Evolutionary conservation across 108 stramenopile species (phyloP).

Genomic region (Pseudonitzschia pungens): DNA sequence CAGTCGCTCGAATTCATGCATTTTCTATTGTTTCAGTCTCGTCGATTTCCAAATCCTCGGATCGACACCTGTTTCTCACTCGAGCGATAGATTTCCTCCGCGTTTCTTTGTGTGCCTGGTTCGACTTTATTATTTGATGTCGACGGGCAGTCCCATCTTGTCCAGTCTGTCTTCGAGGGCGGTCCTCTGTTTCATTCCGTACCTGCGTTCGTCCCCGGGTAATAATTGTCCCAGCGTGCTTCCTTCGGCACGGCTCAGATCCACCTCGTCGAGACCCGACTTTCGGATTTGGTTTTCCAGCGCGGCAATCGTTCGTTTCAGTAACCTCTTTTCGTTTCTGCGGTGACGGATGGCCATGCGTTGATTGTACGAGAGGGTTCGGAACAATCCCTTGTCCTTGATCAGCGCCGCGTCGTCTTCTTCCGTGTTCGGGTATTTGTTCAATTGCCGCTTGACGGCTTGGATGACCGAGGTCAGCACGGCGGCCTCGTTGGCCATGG

Average conservation of each 20-base stretch:
- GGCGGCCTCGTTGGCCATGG: conserved; percentile 88
- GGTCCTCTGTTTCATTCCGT: conserved; percentile 73
- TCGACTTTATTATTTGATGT: conserved; percentile 58
- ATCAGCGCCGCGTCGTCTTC: conserved; percentile 86
- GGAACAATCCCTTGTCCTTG: conserved; percentile 80
- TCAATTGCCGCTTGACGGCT: conserved; percentile 81
- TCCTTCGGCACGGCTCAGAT: conserved; percentile 66
- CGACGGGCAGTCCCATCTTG: conserved; percentile 87
- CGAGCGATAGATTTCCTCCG: background rate
- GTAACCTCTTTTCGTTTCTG: conserved; percentile 86
- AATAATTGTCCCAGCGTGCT: conserved; percentile 78
- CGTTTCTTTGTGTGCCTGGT: too few species aligned
- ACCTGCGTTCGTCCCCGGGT: conserved; percentile 66
- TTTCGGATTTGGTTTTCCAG: conserved; percentile 74
- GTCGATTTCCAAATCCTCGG: too few species aligned
- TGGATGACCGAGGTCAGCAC: conserved; percentile 80
- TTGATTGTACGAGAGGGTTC: conserved; percentile 77
- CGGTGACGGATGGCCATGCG: conserved; percentile 89
- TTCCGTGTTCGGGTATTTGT: conserved; percentile 87
- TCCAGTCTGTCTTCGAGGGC: conserved; percentile 82
- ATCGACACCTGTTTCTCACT: background rate
- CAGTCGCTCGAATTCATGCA: too few species aligned
- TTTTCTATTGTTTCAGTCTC: too few species aligned
- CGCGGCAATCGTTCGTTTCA: conserved; percentile 88
- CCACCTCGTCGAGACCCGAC: conserved; percentile 76